Percentiles rank a stretch among this genome's conserved stretches.
phyloP scores from a whole-genome alignment of 2,329 filamentous ascomycete species.

The Rhynchosporium agropyri region DNA sequence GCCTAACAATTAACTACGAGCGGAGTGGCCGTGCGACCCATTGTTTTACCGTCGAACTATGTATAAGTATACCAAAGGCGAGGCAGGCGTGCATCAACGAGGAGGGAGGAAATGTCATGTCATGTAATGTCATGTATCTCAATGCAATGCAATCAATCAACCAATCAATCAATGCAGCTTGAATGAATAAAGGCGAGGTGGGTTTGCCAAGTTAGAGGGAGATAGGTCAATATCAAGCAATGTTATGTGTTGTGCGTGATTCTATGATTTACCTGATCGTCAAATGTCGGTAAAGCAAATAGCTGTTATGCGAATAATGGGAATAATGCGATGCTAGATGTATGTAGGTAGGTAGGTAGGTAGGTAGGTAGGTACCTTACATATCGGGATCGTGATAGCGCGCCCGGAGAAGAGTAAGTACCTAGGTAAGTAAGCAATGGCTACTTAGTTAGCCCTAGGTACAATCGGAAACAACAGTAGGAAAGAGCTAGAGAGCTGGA shows the following conservation, averaged over 20 bases:
- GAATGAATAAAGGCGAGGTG: conserved; percentile 17
- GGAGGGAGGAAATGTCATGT: not conserved
- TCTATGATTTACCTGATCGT: not conserved
- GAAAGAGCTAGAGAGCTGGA: too few relatives aligned
- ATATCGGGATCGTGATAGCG: too few relatives aligned
- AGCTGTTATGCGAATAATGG: not conserved
- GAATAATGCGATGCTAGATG: too few relatives aligned
- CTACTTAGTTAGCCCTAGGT: too few relatives aligned
- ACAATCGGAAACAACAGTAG: too few relatives aligned
- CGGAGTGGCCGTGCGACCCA: not conserved
- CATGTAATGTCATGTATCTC: too few relatives aligned
- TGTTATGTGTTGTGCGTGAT: not conserved
- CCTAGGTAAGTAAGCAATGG: too few relatives aligned
- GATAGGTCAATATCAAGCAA: conserved; percentile 15
- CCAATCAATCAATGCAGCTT: too few relatives aligned
- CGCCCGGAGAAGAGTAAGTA: too few relatives aligned
- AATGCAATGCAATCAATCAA: too few relatives aligned
- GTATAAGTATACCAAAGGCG: not conserved
- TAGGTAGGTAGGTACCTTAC: too few relatives aligned
- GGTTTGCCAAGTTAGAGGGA: conserved; percentile 17
- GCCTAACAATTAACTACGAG: not conserved
- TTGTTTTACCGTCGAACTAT: not conserved
- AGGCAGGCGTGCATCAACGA: conserved; percentile 16
- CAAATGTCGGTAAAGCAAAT: not conserved
- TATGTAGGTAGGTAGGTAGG: too few relatives aligned